Conservation (phyloP, 179 eudicot species). For the Silene coronaria region DNA sequence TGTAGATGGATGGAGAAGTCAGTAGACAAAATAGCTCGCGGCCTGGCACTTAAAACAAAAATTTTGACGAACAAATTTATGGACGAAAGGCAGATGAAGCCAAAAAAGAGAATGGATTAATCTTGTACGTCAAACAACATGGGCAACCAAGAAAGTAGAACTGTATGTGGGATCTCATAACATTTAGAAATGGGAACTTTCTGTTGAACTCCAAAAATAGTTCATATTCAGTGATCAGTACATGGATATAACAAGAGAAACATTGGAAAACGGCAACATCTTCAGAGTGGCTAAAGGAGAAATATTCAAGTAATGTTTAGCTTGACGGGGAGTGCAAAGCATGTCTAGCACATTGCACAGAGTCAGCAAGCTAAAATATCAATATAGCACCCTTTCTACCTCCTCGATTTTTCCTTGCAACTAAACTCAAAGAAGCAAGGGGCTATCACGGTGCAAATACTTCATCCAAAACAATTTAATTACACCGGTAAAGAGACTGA, state of each 20-base stretch:
- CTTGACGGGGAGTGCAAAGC: conserved; percentile 20
- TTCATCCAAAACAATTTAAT: background rate
- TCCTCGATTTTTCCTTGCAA: conserved; percentile 31
- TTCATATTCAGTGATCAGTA: too few species aligned
- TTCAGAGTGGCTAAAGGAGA: too few species aligned
- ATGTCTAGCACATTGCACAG: conserved; percentile 19
- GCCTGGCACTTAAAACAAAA: background rate
- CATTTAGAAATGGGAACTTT: background rate
- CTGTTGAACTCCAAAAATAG: background rate
- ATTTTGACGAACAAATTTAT: background rate
- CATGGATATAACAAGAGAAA: too few species aligned
- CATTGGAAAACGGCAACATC: too few species aligned
- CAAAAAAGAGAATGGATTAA: background rate
- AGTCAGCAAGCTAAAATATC: conserved; percentile 17
- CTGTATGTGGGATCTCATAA: background rate
- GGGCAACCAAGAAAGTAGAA: background rate
- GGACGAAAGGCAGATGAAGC: background rate
- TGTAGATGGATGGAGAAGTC: conserved; percentile 21
- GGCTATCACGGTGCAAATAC: conserved; percentile 27
- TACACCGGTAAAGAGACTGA: too few species aligned
- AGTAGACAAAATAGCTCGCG: background rate
- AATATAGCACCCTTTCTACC: conserved; percentile 31
- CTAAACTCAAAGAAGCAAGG: conserved; percentile 28
- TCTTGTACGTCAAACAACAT: background rate
- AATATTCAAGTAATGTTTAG: conserved; percentile 5